Evolutionary conservation across 2,329 filamentous ascomycete species (phyloP).

Genomic region (Byssothecium circinans): DNA sequence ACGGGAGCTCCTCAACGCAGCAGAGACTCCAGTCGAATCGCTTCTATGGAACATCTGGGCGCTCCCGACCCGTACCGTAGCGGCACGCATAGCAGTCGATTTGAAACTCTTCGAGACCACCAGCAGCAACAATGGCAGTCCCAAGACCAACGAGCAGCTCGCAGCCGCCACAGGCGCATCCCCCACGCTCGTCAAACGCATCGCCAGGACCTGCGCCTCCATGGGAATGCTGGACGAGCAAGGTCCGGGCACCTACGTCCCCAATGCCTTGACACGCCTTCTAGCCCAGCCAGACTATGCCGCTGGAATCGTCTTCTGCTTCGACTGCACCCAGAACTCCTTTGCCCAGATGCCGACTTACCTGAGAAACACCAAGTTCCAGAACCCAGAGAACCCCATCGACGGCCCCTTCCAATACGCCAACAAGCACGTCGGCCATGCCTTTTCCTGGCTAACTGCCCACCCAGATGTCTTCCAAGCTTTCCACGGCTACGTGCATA

Average conservation of each 20-base stretch:
- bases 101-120: conserved; percentile 11
- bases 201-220: conserved; percentile 7
- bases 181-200: conserved; percentile 8
- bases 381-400: conserved; percentile 6
- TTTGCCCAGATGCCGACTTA: conserved; percentile 8
- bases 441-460: conserved; percentile 7
- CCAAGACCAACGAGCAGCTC: conserved; percentile 8
- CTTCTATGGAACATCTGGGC: conserved; percentile 13
- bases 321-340: conserved; percentile 2
- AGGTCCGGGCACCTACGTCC: conserved; percentile 2
- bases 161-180: conserved; percentile 9
- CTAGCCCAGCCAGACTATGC: conserved; percentile 9
- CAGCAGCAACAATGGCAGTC: not conserved
- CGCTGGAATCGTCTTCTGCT: conserved; percentile 8
- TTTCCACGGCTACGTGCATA: conserved; percentile 7
- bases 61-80: conserved; percentile 6
- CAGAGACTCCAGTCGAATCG: conserved; percentile 9
- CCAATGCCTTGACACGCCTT: conserved; percentile 5
- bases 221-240: conserved; percentile 9
- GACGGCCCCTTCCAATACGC: conserved; percentile 11
- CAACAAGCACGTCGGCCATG: conserved; percentile 1
- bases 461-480: conserved; percentile 8
- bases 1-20: conserved; percentile 5
- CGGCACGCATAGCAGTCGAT: conserved; percentile 10
- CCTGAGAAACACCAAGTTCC: conserved; percentile 4